These are phyloP conservation scores for Acidomyces sp. DNA, from an alignment of 495 filamentous ascomycete species.

Conservation along the genomic window DNA sequence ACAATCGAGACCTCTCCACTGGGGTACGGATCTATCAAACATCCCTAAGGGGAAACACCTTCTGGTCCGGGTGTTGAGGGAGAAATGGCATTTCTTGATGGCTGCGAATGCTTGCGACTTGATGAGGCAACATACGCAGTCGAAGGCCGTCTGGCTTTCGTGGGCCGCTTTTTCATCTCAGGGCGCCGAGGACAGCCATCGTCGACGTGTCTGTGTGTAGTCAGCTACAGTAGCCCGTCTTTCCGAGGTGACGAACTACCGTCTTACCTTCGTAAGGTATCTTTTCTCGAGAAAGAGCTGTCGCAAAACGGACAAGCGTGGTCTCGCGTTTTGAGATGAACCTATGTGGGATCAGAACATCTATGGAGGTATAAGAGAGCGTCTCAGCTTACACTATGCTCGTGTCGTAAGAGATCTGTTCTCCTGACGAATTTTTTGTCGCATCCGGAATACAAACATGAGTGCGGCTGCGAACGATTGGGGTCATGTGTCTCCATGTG, in stretches of 20 bases:
- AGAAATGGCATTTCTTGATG: no score
- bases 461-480: constrained; percentile 51
- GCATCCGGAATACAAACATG: constrained; percentile 52
- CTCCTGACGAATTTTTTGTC: constrained; percentile 66
- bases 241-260: not conserved
- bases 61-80: no score
- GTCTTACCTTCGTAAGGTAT: constrained; percentile 64
- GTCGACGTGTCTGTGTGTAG: constrained; percentile 59
- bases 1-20: no score
- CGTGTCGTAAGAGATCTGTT: constrained; percentile 72
- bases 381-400: constrained; percentile 54
- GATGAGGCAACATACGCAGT: no score
- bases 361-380: not conserved
- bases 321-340: constrained; percentile 63
- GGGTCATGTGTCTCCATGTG: constrained; percentile 88
- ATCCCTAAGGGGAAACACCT: no score
- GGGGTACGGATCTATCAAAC: no score
- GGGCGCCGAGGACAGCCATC: constrained; percentile 66
- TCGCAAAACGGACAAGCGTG: constrained; percentile 59
- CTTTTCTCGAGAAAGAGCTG: constrained; percentile 65
- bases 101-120: no score
- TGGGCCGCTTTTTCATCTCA: constrained; percentile 31
- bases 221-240: no score
- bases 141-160: no score
- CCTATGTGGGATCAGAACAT: constrained; percentile 24